Evolutionary conservation across 805 yeast genomes (phyloP).

Genomic region (Suhomyces tanzawaensis): DNA sequence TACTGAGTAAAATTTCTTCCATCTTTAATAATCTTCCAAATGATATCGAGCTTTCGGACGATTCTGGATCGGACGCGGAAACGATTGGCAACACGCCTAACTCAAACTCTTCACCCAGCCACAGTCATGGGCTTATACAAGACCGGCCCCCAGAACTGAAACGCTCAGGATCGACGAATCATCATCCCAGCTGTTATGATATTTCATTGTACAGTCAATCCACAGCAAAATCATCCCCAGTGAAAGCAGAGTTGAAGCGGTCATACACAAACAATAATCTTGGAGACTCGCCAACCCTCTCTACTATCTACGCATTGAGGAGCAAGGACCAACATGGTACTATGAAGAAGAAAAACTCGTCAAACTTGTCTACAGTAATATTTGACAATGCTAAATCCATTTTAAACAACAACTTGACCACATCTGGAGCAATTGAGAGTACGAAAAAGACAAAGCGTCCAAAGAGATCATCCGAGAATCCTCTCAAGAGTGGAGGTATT

Average conservation of each 20-base stretch:
- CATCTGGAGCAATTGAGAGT: conserved; percentile 33
- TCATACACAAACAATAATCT: conserved; percentile 7
- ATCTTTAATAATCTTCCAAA: conserved; percentile 46
- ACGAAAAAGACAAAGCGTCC: conserved; percentile 26
- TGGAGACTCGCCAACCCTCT: conserved; percentile 21
- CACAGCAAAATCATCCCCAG: conserved; percentile 26
- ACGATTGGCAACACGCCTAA: conserved; percentile 20
- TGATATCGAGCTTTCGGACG: conserved; percentile 46
- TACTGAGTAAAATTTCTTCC: conserved; percentile 34
- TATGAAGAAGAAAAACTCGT: conserved; percentile 24
- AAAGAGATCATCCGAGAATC: conserved; percentile 35
- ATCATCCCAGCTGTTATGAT: conserved; percentile 15
- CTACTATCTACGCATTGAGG: conserved; percentile 25
- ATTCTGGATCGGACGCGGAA: conserved; percentile 43
- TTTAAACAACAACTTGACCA: conserved; percentile 24
- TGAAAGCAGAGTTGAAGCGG: conserved; percentile 21
- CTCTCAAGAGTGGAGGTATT: conserved; percentile 49
- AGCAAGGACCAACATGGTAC: conserved; percentile 16
- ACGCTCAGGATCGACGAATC: conserved; percentile 1
- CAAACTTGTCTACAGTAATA: conserved; percentile 32
- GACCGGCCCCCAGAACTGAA: not conserved
- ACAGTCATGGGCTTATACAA: conserved; percentile 2
- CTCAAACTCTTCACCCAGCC: conserved; percentile 1
- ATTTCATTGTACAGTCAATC: conserved; percentile 24
- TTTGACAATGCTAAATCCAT: conserved; percentile 40